These are phyloP conservation scores for Lagenaria siceraria DNA, from an alignment of 306 rosid genomes.

Conservation along the genomic window DNA sequence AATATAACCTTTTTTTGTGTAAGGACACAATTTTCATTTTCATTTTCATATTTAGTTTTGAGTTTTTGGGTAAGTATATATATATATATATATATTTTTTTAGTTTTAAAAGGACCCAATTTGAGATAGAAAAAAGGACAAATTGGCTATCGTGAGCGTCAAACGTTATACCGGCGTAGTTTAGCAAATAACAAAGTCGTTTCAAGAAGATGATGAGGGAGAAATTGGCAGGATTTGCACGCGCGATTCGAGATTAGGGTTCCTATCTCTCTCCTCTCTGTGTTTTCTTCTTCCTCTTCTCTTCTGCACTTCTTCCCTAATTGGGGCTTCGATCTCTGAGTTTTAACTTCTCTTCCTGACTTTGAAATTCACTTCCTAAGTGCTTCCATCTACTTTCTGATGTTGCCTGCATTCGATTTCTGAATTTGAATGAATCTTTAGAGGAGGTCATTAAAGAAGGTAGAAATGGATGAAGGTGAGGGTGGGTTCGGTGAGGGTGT, in stretches of 20 bases:
- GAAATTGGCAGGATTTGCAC: neutral
- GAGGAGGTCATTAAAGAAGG: neutral
- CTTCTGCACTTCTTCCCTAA: neutral
- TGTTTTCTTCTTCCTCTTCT: neutral
- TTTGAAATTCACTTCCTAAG: neutral
- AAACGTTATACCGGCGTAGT: neutral
- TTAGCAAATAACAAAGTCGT: neutral
- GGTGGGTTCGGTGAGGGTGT: conserved; percentile 49
- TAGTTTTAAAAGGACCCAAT: no score
- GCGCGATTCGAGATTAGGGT: conserved; percentile 10
- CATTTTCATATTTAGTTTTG: no score
- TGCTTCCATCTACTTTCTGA: neutral
- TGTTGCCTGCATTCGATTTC: neutral
- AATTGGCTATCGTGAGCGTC: neutral
- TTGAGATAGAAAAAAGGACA: no score
- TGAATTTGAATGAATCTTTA: neutral
- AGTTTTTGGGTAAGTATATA: no score
- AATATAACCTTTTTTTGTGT: no score
- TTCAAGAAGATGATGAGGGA: neutral
- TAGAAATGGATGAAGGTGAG: conserved; percentile 57
- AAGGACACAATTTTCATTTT: no score
- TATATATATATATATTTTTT: no score
- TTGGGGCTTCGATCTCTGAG: conserved; percentile 7
- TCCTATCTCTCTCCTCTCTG: neutral
- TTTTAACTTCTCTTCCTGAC: neutral